A percentile compares a stretch with the other conserved stretches of the same genome.
Evolutionary conservation across 129 eudicot species (phyloP).

Genomic region (Silybum marianum): DNA sequence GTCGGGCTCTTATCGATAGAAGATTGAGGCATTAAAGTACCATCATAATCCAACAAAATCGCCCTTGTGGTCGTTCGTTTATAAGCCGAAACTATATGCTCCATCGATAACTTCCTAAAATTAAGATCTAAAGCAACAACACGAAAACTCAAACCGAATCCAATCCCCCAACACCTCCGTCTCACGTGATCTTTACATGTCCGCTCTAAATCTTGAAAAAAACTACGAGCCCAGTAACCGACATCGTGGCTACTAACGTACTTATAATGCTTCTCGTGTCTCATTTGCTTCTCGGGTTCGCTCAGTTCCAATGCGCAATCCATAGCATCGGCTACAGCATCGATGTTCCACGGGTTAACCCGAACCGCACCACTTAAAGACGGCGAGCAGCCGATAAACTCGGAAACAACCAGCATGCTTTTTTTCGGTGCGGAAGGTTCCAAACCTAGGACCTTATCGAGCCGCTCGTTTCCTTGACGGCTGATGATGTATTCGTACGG

Average conservation of each 20-base stretch:
- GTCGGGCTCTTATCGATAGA: slow-evolving; percentile 72
- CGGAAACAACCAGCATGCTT: slow-evolving; percentile 87
- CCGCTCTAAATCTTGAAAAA: slow-evolving; percentile 74
- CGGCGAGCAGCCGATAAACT: slow-evolving; percentile 90
- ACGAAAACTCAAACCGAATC: slow-evolving; percentile 81
- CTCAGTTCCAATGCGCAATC: slow-evolving; percentile 69
- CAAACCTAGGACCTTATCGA: slow-evolving; percentile 59
- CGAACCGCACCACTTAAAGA: slow-evolving; percentile 89
- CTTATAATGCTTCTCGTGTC: slow-evolving; percentile 83
- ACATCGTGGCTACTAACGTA: slow-evolving; percentile 86
- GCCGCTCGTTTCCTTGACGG: slow-evolving; percentile 64
- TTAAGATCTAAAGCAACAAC: slow-evolving; percentile 81
- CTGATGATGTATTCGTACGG: slow-evolving; percentile 83
- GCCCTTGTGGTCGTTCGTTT: slow-evolving; percentile 68
- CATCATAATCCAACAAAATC: slow-evolving; percentile 79
- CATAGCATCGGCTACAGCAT: slow-evolving; percentile 82
- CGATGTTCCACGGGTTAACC: slow-evolving; percentile 92
- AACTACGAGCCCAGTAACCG: slow-evolving; percentile 80
- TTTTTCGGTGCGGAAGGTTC: slow-evolving; percentile 48
- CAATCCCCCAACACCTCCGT: slow-evolving; percentile 86
- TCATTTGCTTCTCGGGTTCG: slow-evolving; percentile 71
- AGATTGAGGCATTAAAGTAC: slow-evolving; percentile 77
- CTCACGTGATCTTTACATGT: slow-evolving; percentile 81
- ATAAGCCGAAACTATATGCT: slow-evolving; percentile 80
- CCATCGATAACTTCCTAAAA: slow-evolving; percentile 73